Conservation (phyloP, 169 alveolate genomes). For the Sarcocystis neurona region DNA sequence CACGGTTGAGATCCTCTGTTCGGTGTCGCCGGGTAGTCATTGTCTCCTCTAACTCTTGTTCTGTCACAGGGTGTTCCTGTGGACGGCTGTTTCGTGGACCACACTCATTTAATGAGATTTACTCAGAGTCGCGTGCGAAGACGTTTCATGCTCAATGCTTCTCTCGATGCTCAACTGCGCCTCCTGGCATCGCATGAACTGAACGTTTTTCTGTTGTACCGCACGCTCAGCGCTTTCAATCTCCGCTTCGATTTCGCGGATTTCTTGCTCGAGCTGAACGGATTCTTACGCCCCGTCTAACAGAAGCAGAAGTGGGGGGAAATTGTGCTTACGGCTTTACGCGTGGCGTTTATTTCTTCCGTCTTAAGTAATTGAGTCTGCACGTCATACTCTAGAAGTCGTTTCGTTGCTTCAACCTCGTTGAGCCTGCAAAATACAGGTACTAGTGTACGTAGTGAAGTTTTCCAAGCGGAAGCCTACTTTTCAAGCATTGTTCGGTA, state of each 20-base stretch:
- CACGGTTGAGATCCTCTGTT: slow-evolving; percentile 1
- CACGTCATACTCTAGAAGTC: slow-evolving; percentile 22
- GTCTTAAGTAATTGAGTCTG: not conserved
- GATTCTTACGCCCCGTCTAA: not conserved
- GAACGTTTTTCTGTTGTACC: not conserved
- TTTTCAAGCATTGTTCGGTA: too few relatives aligned
- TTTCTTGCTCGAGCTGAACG: not conserved
- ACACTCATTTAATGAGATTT: not conserved
- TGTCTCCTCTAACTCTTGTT: slow-evolving; percentile 18
- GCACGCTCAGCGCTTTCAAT: not conserved
- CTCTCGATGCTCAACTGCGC: not conserved
- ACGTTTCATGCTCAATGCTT: slow-evolving; percentile 29
- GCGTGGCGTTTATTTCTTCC: not conserved
- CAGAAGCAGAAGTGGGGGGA: not conserved
- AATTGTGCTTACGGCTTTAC: not conserved
- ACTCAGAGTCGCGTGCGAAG: slow-evolving; percentile 25
- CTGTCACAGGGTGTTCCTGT: not conserved
- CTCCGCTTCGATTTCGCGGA: not conserved
- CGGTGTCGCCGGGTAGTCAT: not conserved
- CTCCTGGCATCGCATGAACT: not conserved
- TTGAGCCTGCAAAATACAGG: too few relatives aligned
- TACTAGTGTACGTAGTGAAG: too few relatives aligned
- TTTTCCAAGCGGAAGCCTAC: too few relatives aligned
- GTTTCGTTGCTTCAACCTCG: slow-evolving; percentile 15
- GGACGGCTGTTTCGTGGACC: not conserved